Conservation (phyloP, 2,329 filamentous ascomycete species). For the Fusarium nurragi region DNA sequence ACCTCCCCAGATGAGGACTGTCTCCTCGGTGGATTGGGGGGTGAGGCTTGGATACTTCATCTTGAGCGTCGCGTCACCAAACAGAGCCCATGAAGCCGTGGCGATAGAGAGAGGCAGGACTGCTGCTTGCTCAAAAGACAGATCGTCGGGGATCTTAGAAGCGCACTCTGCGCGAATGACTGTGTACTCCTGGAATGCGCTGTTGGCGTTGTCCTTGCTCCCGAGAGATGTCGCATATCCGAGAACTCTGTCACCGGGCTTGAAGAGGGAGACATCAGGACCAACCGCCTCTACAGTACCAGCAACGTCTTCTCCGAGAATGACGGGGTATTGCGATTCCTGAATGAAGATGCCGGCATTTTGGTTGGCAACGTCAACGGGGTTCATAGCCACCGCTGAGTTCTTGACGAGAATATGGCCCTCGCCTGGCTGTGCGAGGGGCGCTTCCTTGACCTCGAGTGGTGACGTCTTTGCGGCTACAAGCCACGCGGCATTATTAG, state of each 20-base stretch:
- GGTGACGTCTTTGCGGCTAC: constrained; percentile 24
- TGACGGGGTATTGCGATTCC: constrained; percentile 14
- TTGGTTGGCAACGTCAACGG: constrained; percentile 43
- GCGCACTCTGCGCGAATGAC: constrained; percentile 19
- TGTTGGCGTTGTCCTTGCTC: constrained; percentile 40
- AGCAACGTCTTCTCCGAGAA: constrained; percentile 48
- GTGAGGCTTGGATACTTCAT: constrained; percentile 14
- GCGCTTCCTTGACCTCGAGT: constrained; percentile 25
- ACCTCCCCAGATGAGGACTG: constrained; percentile 57
- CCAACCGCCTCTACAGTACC: constrained; percentile 48
- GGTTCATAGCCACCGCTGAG: constrained; percentile 48
- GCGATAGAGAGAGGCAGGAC: constrained; percentile 37
- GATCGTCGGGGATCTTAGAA: constrained; percentile 30
- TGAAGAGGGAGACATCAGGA: constrained; percentile 31
- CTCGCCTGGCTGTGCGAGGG: constrained; percentile 2
- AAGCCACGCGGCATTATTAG: constrained; percentile 24
- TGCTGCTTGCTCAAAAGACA: constrained; percentile 35
- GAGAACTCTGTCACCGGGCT: constrained; percentile 35
- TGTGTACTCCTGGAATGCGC: constrained; percentile 32
- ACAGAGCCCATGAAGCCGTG: constrained; percentile 37
- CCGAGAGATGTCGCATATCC: constrained; percentile 46
- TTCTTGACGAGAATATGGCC: constrained; percentile 43
- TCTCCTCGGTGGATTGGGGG: neutral
- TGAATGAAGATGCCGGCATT: constrained; percentile 15
- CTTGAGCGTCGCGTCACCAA: constrained; percentile 20